Conservation (phyloP, 257 asterid genomes). For the Solanum ossicruentum region DNA sequence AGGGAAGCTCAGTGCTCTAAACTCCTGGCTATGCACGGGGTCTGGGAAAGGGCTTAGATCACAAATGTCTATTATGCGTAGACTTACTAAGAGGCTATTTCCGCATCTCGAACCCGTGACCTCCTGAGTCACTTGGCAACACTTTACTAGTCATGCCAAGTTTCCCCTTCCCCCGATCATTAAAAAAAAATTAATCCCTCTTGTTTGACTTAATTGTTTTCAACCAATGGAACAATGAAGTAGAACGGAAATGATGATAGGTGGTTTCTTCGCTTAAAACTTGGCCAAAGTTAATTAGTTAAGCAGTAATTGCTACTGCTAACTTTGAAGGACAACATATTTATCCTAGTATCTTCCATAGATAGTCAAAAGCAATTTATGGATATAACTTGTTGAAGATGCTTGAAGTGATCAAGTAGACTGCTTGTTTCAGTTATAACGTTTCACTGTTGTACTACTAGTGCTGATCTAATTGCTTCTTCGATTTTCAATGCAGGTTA, state of each 20-base stretch:
- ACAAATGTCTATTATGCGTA: not conserved
- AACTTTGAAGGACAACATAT: not conserved
- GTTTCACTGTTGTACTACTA: not conserved
- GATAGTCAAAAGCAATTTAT: not conserved
- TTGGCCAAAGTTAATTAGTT: not conserved
- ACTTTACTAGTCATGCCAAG: not conserved
- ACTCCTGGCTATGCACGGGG: not conserved
- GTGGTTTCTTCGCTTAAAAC: not conserved
- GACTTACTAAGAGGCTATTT: not conserved
- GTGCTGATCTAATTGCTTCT: not conserved
- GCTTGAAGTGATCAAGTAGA: not conserved
- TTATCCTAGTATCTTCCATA: not conserved
- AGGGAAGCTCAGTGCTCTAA: not conserved
- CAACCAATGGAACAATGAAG: not conserved
- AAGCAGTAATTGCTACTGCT: not conserved
- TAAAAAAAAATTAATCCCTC: not conserved
- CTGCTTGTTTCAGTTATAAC: not conserved
- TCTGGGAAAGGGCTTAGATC: not conserved
- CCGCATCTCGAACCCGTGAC: not conserved
- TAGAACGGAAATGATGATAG: not conserved
- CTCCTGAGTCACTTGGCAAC: not conserved
- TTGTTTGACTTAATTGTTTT: not conserved
- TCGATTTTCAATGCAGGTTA: slow-evolving; percentile 23
- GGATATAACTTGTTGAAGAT: not conserved
- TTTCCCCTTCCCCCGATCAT: not conserved